Conservation (phyloP, 177 flowering plant species). For the Vitis hybrid region DNA sequence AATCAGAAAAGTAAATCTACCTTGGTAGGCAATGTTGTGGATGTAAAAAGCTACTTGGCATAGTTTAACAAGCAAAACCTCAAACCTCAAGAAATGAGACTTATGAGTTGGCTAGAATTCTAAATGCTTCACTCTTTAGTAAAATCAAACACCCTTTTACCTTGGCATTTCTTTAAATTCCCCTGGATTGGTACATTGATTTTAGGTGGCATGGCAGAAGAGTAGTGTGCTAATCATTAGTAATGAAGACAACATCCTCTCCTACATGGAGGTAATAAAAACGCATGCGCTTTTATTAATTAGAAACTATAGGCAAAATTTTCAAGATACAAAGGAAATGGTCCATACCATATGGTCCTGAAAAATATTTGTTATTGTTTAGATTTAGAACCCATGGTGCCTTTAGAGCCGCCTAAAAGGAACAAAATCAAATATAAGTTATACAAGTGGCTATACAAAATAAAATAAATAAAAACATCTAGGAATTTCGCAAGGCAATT, state of each 20-base stretch:
- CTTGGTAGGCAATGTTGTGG: slow-evolving; percentile 38
- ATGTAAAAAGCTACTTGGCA: slow-evolving; percentile 21
- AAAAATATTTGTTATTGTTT: slow-evolving; percentile 59
- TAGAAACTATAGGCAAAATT: not conserved
- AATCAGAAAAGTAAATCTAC: slow-evolving; percentile 75
- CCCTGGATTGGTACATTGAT: slow-evolving; percentile 47
- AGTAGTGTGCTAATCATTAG: slow-evolving; percentile 78
- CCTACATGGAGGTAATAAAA: slow-evolving; percentile 31
- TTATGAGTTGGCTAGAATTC: no score
- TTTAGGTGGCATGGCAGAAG: slow-evolving; percentile 71
- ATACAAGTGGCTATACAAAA: no score
- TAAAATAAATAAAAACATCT: no score
- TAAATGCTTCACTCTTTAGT: no score
- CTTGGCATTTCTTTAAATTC: slow-evolving; percentile 56
- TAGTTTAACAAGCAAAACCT: not conserved
- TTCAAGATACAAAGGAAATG: not conserved
- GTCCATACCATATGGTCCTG: slow-evolving; percentile 85
- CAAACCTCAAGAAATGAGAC: no score
- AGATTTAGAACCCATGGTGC: slow-evolving; percentile 81
- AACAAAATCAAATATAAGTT: not conserved
- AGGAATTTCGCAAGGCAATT: no score
- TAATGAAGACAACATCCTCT: slow-evolving; percentile 65
- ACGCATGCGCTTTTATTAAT: not conserved
- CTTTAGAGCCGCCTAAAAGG: slow-evolving; percentile 82
- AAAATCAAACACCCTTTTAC: slow-evolving; percentile 20